Evolutionary conservation across 805 yeast genomes (phyloP), one percentile per base, ranked within the genome.

Genomic region (Kluyveromyces dobzhanskii): DNA sequence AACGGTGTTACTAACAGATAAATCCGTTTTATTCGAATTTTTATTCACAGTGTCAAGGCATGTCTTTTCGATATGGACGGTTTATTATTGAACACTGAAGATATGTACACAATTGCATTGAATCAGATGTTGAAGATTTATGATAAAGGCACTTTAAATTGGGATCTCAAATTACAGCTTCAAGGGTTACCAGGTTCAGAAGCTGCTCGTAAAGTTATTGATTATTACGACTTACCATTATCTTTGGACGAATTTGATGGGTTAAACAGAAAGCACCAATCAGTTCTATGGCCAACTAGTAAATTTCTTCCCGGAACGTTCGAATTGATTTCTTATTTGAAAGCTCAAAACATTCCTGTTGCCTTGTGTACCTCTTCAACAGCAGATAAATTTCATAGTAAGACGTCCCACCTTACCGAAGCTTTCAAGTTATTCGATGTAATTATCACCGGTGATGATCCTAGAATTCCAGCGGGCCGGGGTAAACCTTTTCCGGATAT

Each of bases 401-500:
- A 92, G 58, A 88, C 97, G 0, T 66, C 57, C 5, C 90, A 85
- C 55, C 66, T 87, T 35, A 59, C 64, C 17, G 62, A 73, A n/a
- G 76, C 78, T 1, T 84, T 85, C 49, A 70, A 71, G 2, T 55
- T 71, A 24, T 92, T 92, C 53, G 75, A 73, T 34, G 84, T 80
- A 46, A 67, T 83, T 16, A 82, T 90, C 26, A 81, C 90, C 1
- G 97, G 97, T 4, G 98, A 92, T 64, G 92, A 92, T 54, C 66
- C 75, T 26, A 72, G 94, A 32, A 76, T 92, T 41, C 84, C 90
- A 2, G 68, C 66, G 12, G 97, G 96, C 3, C 72, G 80, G 45
- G 97, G 98, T 4, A 92, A 92, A 58, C 99, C 99, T 11, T 68
- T 69, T 43, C 98, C 98, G 2, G 94, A 88, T 57, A 87, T 92